Base-by-base conservation (phyloP, 2,329 filamentous ascomycete genomes). In the Pleomassaria siparia region DNA sequence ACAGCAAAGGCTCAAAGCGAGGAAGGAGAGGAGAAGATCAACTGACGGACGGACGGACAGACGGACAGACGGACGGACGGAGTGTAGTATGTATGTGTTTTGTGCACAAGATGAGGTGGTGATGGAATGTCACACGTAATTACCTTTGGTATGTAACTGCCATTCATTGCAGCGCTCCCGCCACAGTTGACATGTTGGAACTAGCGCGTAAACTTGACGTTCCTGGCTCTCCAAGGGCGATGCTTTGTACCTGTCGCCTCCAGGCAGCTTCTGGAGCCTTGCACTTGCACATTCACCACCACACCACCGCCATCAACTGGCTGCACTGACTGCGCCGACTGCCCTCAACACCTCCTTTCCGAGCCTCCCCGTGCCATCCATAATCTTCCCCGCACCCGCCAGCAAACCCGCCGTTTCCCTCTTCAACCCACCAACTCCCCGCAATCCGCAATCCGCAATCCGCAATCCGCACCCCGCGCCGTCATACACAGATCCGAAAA, bases 401-500 rank as follows among this genome's bases (percentile, higher is more conserved):
- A 18, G 26, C 36, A 25, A 32, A 11, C 29, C 16, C 21, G 15
- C 26, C 33, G 43, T 28, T 40, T 16, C 41, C 32, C 26, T 43
- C 47, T 49, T 32, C 43, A 21, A 13, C 12, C 32, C 32, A 16
- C 6, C 32, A 7, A 7, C n/a, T 18, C 32, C 32, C 32, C n/a
- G 16, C 47, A 32, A 46, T 25, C 29, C 39, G 47, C 28, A 56
- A 58, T n/a, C n/a, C n/a, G n/a, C n/a, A n/a, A n/a, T n/a, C n/a
- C n/a, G n/a, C n/a, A n/a, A n/a, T 53, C 51, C 18, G 24, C 40
- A 60, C 56, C 53, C 60, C 59, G 45, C 55, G 53, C 54, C 53
- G 54, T 46, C 44, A 44, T 48, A 49, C 50, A 59, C 42, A 46
- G 42, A 40, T 24, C 16, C 46, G 52, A 72, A 36, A 54, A 97